These are phyloP conservation scores for Wickerhamomyces sp. DNA, from an alignment of 1,139 yeast species.

Conservation along the genomic window DNA sequence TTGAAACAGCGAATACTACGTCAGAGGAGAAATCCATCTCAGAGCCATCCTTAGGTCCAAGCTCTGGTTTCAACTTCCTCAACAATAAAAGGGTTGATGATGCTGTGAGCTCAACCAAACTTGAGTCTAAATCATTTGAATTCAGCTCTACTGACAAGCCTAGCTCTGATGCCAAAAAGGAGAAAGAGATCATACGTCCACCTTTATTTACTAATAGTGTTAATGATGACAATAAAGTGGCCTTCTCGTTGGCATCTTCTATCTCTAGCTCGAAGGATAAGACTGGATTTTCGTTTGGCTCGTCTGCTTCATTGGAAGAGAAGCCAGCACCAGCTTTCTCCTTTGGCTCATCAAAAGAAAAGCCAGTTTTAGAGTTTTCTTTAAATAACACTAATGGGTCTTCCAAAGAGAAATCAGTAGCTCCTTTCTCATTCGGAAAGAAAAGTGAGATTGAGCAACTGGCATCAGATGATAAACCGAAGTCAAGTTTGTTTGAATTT, in stretches of 20 bases:
- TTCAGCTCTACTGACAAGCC: no score
- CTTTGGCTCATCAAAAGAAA: slow-evolving; percentile 4
- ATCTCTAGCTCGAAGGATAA: not conserved
- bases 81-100: slow-evolving; percentile 2
- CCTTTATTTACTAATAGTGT: slow-evolving; percentile 2
- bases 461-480: not conserved
- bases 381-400: no score
- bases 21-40: not conserved
- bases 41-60: slow-evolving; percentile 18
- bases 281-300: slow-evolving; percentile 4
- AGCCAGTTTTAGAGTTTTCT: no score
- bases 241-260: not conserved
- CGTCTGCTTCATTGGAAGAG: not conserved
- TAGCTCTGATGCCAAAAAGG: no score
- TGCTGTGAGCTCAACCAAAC: not conserved
- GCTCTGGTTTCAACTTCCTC: slow-evolving; percentile 26
- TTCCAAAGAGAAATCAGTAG: no score
- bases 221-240: not conserved
- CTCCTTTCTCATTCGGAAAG: no score
- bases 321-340: slow-evolving; percentile 7
- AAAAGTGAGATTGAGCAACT: no score
- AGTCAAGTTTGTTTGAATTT: not conserved
- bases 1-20: slow-evolving; percentile 4
- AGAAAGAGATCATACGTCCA: not conserved
- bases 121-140: not conserved